Conservation (phyloP, 805 yeast species). For the Wickerhamomyces sydowiorum region DNA sequence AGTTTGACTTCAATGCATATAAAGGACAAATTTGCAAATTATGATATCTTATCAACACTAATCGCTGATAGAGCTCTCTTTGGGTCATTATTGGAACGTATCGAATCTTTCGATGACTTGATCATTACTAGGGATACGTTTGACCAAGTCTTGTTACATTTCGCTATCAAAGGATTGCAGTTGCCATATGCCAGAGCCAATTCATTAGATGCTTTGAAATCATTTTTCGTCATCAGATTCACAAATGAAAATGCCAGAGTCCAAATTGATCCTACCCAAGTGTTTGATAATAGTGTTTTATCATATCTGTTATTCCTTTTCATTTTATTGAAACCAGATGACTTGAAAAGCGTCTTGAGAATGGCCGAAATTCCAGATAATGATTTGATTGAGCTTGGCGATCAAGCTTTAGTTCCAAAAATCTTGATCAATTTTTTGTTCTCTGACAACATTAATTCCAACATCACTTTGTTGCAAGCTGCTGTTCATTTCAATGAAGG, state of each 20-base stretch:
- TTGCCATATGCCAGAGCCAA: constrained; percentile 49
- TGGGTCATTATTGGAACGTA: constrained; percentile 33
- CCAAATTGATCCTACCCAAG: constrained; percentile 6
- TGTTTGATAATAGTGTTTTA: constrained; percentile 7
- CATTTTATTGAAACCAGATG: constrained; percentile 31
- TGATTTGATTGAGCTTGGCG: constrained; percentile 29
- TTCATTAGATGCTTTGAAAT: constrained; percentile 39
- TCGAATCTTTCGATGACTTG: constrained; percentile 38
- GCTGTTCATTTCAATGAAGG: constrained; percentile 26
- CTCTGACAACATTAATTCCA: constrained; percentile 24
- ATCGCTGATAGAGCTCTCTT: constrained; percentile 26
- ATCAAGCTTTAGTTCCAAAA: constrained; percentile 32
- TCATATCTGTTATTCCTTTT: constrained; percentile 29
- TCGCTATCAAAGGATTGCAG: constrained; percentile 52
- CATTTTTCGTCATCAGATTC: constrained; percentile 38
- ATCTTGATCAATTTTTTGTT: constrained; percentile 26
- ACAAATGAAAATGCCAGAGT: constrained; percentile 24
- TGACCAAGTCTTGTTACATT: constrained; percentile 42
- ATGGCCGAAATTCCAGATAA: background rate
- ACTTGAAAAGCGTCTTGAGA: constrained; percentile 24
- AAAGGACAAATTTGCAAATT: constrained; percentile 24
- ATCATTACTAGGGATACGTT: constrained; percentile 39
- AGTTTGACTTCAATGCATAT: constrained; percentile 28
- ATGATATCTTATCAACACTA: constrained; percentile 20
- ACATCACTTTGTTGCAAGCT: constrained; percentile 29